These are phyloP conservation scores for Blechomonas ayalai DNA, from an alignment of 208 protist species.

Conservation along the genomic window DNA sequence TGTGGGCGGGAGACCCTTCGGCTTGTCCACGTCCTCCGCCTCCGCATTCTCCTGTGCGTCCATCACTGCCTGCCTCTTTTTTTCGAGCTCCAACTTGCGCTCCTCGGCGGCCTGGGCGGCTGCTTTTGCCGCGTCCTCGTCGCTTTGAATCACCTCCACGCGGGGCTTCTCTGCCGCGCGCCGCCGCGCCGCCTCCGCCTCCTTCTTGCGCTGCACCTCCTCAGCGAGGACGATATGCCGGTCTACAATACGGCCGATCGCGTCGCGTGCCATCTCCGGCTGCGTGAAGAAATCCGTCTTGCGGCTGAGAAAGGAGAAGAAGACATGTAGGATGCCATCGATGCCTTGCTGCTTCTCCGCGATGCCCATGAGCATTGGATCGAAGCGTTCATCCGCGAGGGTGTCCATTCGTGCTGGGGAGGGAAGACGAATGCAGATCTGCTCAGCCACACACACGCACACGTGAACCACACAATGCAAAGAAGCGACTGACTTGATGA, in stretches of 20 bases:
- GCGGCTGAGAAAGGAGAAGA: conserved; percentile 88
- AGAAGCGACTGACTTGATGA: background rate
- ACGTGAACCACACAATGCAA: background rate
- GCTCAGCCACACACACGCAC: background rate
- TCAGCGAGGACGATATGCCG: conserved; percentile 51
- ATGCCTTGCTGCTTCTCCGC: conserved; percentile 89
- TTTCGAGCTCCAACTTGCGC: conserved; percentile 49
- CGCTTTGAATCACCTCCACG: conserved; percentile 73
- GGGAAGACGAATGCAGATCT: conserved; percentile 2
- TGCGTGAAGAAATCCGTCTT: conserved; percentile 93
- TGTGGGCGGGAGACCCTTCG: conserved; percentile 76
- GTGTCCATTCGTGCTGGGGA: too few species aligned
- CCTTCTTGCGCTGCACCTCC: conserved; percentile 28
- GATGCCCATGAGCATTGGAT: conserved; percentile 86
- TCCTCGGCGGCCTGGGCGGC: conserved; percentile 34
- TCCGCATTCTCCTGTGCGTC: conserved; percentile 21
- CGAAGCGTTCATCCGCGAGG: conserved; percentile 69
- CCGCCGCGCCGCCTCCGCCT: conserved; percentile 17
- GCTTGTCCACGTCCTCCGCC: conserved; percentile 48
- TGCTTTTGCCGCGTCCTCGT: conserved; percentile 48
- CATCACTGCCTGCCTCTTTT: conserved; percentile 29
- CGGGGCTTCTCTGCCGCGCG: conserved; percentile 16
- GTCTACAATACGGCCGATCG: conserved; percentile 44
- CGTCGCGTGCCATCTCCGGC: conserved; percentile 43
- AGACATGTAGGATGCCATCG: conserved; percentile 85